A percentile compares a stretch with the other conserved stretches of the same genome.
Conservation (phyloP, 352 stramenopile genomes). For the Phytophthora sp. region DNA sequence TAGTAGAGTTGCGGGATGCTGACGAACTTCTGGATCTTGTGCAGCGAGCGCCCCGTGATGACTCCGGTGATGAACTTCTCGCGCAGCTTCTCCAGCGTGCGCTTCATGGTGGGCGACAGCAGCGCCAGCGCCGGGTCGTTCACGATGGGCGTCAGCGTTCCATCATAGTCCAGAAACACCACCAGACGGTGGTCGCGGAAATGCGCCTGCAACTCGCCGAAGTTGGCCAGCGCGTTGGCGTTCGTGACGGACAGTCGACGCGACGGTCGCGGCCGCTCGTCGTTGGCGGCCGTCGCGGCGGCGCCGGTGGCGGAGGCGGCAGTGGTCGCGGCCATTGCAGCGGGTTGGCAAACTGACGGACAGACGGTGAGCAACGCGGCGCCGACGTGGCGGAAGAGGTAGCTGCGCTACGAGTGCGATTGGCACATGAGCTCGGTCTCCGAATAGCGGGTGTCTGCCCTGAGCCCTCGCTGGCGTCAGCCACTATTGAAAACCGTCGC, state of each 20-base stretch:
- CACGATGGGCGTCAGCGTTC: conserved; percentile 91
- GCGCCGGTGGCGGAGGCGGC: conserved; percentile 1
- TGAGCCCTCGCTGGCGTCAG: conserved; percentile 27
- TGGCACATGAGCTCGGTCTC: conserved; percentile 22
- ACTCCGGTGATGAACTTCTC: conserved; percentile 86
- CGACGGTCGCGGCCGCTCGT: conserved; percentile 10
- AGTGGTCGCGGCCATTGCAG: conserved; percentile 16
- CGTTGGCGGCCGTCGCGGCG: not conserved
- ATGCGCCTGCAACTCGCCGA: conserved; percentile 52
- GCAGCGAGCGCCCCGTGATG: conserved; percentile 85
- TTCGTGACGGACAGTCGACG: conserved; percentile 69
- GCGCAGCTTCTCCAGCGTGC: conserved; percentile 78
- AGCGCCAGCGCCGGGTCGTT: conserved; percentile 81
- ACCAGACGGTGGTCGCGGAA: conserved; percentile 73
- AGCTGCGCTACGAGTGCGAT: conserved; percentile 18
- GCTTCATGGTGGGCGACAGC: conserved; percentile 68
- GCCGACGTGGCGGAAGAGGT: conserved; percentile 15
- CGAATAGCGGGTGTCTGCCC: conserved; percentile 28
- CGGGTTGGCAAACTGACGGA: conserved; percentile 8
- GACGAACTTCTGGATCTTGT: conserved; percentile 91
- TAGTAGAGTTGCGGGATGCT: conserved; percentile 90
- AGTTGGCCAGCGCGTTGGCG: conserved; percentile 81
- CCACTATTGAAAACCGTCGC: conserved; percentile 28
- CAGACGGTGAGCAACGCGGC: not conserved
- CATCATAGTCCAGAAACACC: conserved; percentile 91